Base-by-base conservation (phyloP, 768 basidiomycete species). In the Coprinellus aureogranulatus region DNA sequence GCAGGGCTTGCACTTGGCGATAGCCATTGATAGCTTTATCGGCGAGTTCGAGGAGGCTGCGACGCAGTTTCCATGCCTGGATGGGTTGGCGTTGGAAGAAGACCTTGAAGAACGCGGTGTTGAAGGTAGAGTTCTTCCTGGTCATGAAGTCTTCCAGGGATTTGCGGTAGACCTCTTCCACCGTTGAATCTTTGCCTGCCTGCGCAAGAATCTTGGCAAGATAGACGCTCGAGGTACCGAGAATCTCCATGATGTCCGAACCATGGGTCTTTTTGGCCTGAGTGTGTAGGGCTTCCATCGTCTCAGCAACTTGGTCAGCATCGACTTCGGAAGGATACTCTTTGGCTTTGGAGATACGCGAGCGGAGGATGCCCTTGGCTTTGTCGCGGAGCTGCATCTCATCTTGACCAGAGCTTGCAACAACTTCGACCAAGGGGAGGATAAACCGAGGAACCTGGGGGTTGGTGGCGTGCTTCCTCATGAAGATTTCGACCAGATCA, bases 331-430 rank as follows among this genome's bases (percentile, higher is more conserved):
- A 68, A 2, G 88, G 87, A 10, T 82, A 55, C 11, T 89, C 91
- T 66, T 89, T 93, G 44, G 83, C 74, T 67, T 92, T 92, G 55
- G 79, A 82, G 57, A 95, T 77, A 39, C 92, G 83, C 25, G 80
- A 81, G 40, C 84, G 83, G 42, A 98, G 77, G 59, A 98, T 83
- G 25, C 90, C 88, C 58, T 82, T 81, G 1, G 93, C 88, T 73
- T 98, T 98, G 69, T 92, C 89, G 11, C 88, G 81, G n/a, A 98
- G 77, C 64, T 97, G 94, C 45, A 81, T 83, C 70, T 98, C 94
- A 70, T 94, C 90, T 26, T 81, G 69, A 46, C 86, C 77, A 30
- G 85, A 82, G 53, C 80, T 78, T 45, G 83, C 78, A 49, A 88
- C 80, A 46, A 98, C 80, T 53, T 89, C 87, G 57, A 95, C 75